A percentile compares a stretch with the other conserved stretches of the same genome.
Evolutionary conservation across 805 yeast species (phyloP).

Genomic region (Candida pseudoglaebosa): DNA sequence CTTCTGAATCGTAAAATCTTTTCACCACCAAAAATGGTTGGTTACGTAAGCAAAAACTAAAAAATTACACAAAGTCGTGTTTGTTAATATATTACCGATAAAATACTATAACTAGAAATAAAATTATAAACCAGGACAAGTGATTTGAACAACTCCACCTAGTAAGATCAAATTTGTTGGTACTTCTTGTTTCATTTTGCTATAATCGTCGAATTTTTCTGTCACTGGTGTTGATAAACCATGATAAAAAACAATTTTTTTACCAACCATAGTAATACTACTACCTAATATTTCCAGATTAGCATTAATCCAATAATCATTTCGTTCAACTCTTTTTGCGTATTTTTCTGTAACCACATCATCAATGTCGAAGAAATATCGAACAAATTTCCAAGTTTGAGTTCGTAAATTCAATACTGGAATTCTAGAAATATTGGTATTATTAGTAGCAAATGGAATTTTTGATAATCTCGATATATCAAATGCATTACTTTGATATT

Average conservation of each 20-base stretch:
- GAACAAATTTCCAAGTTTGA: conserved; percentile 38
- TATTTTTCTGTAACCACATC: conserved; percentile 21
- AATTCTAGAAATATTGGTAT: conserved; percentile 27
- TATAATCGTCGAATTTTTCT: conserved; percentile 24
- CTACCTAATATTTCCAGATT: conserved; percentile 29
- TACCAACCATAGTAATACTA: conserved; percentile 29
- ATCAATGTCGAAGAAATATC: conserved; percentile 29
- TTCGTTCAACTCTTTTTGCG: conserved; percentile 14
- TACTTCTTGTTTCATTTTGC: conserved; percentile 13
- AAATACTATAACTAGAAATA: neutral
- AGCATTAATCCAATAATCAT: conserved; percentile 23
- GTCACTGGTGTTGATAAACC: conserved; percentile 33
- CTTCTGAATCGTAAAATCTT: neutral
- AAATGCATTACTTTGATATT: conserved; percentile 28
- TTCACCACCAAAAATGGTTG: neutral
- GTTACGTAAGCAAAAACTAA: neutral
- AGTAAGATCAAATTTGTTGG: conserved; percentile 21
- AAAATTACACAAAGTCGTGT: neutral
- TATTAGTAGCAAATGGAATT: conserved; percentile 24
- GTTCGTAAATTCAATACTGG: conserved; percentile 35
- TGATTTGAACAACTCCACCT: conserved; percentile 34
- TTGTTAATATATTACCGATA: too few relatives aligned
- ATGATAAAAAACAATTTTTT: conserved; percentile 33
- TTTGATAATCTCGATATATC: conserved; percentile 32
- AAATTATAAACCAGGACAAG: conserved; percentile 32